phyloP scores from a whole-genome alignment of 2,329 filamentous ascomycete species.

The Apiospora saccharicola region DNA sequence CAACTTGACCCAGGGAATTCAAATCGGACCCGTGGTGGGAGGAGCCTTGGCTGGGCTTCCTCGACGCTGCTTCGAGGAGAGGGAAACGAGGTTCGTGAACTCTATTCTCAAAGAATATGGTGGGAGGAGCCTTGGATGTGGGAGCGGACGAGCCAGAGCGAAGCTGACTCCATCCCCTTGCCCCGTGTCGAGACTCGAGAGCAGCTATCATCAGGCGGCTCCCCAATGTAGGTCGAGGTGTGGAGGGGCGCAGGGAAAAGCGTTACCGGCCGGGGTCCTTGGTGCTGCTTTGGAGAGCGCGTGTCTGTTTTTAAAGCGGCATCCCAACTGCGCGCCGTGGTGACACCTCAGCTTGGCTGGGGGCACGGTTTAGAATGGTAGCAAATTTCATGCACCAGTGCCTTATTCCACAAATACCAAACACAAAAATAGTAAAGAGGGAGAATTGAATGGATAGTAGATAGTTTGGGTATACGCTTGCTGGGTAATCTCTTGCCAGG shows the following conservation, averaged over 20 bases:
- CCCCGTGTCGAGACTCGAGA: background rate
- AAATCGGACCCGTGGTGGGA: slow-evolving; percentile 12
- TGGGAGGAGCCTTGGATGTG: background rate
- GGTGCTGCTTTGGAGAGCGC: background rate
- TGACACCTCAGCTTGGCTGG: slow-evolving; percentile 15
- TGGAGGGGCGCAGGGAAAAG: slow-evolving; percentile 37
- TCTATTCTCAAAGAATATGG: background rate
- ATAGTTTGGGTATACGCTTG: no score
- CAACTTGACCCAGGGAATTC: background rate
- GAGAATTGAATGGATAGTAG: no score
- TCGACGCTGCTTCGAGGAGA: background rate
- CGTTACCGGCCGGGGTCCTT: slow-evolving; percentile 34
- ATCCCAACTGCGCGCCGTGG: slow-evolving; percentile 30
- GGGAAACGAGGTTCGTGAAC: background rate
- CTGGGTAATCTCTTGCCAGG: background rate
- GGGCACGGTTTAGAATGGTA: background rate
- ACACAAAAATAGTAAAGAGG: background rate
- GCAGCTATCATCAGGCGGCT: slow-evolving; percentile 30
- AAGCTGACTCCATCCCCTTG: slow-evolving; percentile 2
- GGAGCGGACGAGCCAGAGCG: no score
- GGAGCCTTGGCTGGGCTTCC: background rate
- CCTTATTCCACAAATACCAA: background rate
- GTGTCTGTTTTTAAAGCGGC: slow-evolving; percentile 36
- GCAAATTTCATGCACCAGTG: slow-evolving; percentile 8
- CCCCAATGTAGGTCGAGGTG: slow-evolving; percentile 32